phyloP scores from a whole-genome alignment of 2,329 filamentous ascomycete genomes.

The Aschersonia sp. region DNA sequence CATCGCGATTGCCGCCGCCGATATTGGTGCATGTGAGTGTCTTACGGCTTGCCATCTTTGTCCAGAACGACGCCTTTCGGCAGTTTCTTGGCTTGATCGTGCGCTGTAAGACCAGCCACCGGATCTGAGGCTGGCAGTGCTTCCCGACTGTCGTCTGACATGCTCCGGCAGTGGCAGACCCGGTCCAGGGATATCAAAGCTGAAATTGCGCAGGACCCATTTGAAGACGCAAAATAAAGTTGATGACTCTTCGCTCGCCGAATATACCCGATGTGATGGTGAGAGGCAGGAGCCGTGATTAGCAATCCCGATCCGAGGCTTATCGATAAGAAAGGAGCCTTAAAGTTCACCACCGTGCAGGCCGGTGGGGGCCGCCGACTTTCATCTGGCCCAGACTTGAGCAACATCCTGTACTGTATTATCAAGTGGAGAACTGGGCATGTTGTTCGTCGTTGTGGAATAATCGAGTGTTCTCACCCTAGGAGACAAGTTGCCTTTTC shows the following conservation, averaged over 20 bases:
- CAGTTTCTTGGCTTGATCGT: constrained; percentile 34
- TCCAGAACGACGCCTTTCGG: constrained; percentile 62
- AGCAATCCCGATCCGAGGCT: neutral
- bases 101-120: constrained; percentile 7
- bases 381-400: neutral
- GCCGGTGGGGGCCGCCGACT: neutral
- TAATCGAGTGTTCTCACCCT: too few relatives aligned
- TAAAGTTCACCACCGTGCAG: neutral
- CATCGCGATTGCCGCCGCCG: neutral
- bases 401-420: too few relatives aligned
- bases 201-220: neutral
- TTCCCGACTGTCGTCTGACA: constrained; percentile 23
- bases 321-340: constrained; percentile 6
- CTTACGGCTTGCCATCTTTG: constrained; percentile 75
- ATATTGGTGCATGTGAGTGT: constrained; percentile 3
- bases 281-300: too few relatives aligned
- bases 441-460: too few relatives aligned
- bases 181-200: neutral
- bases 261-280: too few relatives aligned
- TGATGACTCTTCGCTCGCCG: neutral
- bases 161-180: constrained; percentile 7
- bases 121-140: constrained; percentile 9
- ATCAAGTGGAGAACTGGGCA: too few relatives aligned
- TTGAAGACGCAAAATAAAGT: neutral
- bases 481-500: neutral